These are phyloP conservation scores for Cryptococcus neoformans DNA, from an alignment of 1,284 basidiomycete genomes.

Conservation along the genomic window DNA sequence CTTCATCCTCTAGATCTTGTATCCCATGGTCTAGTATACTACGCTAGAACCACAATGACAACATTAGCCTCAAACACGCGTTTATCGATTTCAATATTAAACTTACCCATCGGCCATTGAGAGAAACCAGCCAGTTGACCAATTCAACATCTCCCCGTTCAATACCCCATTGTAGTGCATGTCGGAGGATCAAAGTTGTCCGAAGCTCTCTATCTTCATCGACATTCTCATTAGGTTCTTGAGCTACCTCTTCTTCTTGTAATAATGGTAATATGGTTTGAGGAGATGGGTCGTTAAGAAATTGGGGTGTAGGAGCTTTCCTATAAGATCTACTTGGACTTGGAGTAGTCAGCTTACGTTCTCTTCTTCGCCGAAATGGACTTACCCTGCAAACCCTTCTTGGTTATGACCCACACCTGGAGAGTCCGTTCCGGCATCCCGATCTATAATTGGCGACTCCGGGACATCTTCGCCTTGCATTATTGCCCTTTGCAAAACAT, in stretches of 20 bases:
- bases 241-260: constrained; percentile 7
- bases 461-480: not conserved
- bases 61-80: constrained; percentile 9
- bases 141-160: constrained; percentile 38
- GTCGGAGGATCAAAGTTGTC: constrained; percentile 27
- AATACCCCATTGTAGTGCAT: constrained; percentile 38
- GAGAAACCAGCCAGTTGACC: constrained; percentile 29
- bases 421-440: not conserved
- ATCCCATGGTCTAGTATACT: constrained; percentile 34
- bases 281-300: constrained; percentile 17
- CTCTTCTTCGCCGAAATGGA: not conserved
- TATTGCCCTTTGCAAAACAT: not conserved
- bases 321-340: not conserved
- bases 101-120: constrained; percentile 32
- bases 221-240: not conserved
- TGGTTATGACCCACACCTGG: not conserved
- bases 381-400: too few species aligned
- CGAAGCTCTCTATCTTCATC: constrained; percentile 5
- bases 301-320: constrained; percentile 10
- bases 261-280: constrained; percentile 14
- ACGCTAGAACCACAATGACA: constrained; percentile 17
- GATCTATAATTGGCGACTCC: not conserved
- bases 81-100: too few species aligned
- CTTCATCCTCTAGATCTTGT: constrained; percentile 63
- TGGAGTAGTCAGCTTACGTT: not conserved